Conservation (phyloP, 257 asterid genomes). For the Lithospermum erythrorhizon region DNA sequence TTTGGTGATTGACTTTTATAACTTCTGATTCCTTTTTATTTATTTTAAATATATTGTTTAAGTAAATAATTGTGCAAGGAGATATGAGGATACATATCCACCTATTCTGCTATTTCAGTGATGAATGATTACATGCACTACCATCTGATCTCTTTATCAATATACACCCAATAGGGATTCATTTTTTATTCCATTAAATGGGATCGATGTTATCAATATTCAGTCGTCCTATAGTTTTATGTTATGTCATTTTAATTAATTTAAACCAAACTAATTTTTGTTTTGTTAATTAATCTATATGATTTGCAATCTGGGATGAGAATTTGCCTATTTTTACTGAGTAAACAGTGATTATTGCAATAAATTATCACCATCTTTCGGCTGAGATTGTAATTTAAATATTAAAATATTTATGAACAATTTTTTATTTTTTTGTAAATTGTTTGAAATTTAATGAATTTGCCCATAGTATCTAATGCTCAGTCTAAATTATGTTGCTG, state of each 20-base stretch:
- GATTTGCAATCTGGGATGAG: slow-evolving; percentile 46
- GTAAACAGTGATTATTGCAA: slow-evolving; percentile 30
- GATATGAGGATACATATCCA: slow-evolving; percentile 47
- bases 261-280: not conserved
- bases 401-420: not conserved
- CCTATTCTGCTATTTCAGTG: slow-evolving; percentile 43
- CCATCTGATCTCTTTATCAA: slow-evolving; percentile 63
- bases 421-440: too few relatives aligned
- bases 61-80: slow-evolving; percentile 12
- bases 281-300: not conserved
- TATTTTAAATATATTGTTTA: not conserved
- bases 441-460: not conserved
- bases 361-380: slow-evolving; percentile 70
- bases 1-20: slow-evolving; percentile 28
- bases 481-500: slow-evolving; percentile 28
- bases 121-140: slow-evolving; percentile 67
- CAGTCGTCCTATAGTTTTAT: too few relatives aligned
- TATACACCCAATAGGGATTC: too few relatives aligned
- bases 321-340: slow-evolving; percentile 19
- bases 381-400: slow-evolving; percentile 45
- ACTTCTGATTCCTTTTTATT: slow-evolving; percentile 21
- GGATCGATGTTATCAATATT: too few relatives aligned
- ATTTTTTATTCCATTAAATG: too few relatives aligned
- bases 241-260: too few relatives aligned
- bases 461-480: slow-evolving; percentile 53